Evolutionary conservation across 495 filamentous ascomycete genomes (phyloP).

Genomic region (Entonaema liquescens): DNA sequence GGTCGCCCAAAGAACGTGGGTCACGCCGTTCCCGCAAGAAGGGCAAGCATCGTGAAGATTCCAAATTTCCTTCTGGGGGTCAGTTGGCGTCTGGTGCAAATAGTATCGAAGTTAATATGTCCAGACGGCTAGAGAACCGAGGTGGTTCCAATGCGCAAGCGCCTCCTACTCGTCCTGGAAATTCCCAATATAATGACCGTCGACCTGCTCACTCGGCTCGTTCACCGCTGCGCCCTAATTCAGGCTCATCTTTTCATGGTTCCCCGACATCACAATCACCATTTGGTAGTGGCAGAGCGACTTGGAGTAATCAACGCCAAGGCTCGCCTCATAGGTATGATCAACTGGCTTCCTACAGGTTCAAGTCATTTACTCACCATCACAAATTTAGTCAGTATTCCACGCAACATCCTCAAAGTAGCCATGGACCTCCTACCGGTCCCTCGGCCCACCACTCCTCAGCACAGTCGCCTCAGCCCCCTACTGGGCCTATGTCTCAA

Average conservation of each 20-base stretch:
- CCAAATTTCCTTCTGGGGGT: slow-evolving; percentile 40
- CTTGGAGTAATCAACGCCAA: slow-evolving; percentile 63
- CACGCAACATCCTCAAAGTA: slow-evolving; percentile 63
- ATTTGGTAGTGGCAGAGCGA: slow-evolving; percentile 67
- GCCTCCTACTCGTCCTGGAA: slow-evolving; percentile 44
- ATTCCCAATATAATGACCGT: slow-evolving; percentile 48
- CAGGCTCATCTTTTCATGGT: slow-evolving; percentile 68
- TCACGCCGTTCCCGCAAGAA: slow-evolving; percentile 46
- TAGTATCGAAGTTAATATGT: slow-evolving; percentile 58
- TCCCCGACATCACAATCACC: slow-evolving; percentile 75
- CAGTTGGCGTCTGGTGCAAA: slow-evolving; percentile 57
- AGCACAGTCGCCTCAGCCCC: slow-evolving; percentile 58
- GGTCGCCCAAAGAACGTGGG: slow-evolving; percentile 42
- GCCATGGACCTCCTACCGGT: slow-evolving; percentile 60
- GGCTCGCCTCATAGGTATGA: slow-evolving; percentile 69
- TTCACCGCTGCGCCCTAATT: slow-evolving; percentile 66
- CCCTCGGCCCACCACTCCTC: slow-evolving; percentile 57
- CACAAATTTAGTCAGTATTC: slow-evolving; percentile 62
- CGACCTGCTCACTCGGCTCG: slow-evolving; percentile 56
- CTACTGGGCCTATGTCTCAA: slow-evolving; percentile 60
- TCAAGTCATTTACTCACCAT: slow-evolving; percentile 35
- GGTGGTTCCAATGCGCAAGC: slow-evolving; percentile 49
- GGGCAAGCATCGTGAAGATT: slow-evolving; percentile 48
- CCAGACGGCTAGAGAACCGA: slow-evolving; percentile 51
- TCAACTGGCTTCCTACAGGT: slow-evolving; percentile 21